Conservation (phyloP, 2,329 filamentous ascomycete species). For the Cladosporium oxysporum region DNA sequence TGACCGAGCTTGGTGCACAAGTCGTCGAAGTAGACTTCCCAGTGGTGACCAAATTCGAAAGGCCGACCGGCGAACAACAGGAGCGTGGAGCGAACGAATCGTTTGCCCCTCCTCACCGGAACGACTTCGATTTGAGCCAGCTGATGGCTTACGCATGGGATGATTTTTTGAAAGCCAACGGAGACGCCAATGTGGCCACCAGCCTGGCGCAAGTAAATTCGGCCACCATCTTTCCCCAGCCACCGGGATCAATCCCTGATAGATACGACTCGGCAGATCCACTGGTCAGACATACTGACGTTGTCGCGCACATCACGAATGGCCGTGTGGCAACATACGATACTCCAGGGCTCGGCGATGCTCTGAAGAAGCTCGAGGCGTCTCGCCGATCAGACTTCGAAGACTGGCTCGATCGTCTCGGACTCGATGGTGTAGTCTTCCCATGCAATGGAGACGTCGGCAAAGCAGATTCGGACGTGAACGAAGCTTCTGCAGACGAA, state of each 20-base stretch:
- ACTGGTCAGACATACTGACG: conserved; percentile 36
- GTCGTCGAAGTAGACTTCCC: conserved; percentile 47
- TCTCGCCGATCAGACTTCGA: conserved; percentile 50
- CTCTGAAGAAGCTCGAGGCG: conserved; percentile 47
- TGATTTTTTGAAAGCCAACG: conserved; percentile 47
- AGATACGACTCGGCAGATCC: conserved; percentile 31
- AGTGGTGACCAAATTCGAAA: conserved; percentile 46
- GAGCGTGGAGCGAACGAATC: conserved; percentile 43
- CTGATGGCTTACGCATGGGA: conserved; percentile 54
- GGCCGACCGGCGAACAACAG: conserved; percentile 21
- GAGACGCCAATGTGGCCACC: conserved; percentile 34
- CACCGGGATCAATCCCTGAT: conserved; percentile 35
- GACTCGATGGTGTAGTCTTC: conserved; percentile 49
- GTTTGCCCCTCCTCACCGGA: conserved; percentile 35
- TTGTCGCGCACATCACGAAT: conserved; percentile 29
- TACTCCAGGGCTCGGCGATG: conserved; percentile 42
- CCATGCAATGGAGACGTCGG: conserved; percentile 53
- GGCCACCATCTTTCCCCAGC: conserved; percentile 37
- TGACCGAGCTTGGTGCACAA: conserved; percentile 43
- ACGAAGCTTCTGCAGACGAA: conserved; percentile 30
- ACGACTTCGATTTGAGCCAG: conserved; percentile 38
- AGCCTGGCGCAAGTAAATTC: conserved; percentile 43
- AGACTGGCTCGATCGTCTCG: conserved; percentile 47
- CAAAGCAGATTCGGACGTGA: conserved; percentile 47
- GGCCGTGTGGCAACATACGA: conserved; percentile 27